Base-by-base conservation (phyloP, 2,329 filamentous ascomycete species). In the Blastomyces gilchristii region DNA sequence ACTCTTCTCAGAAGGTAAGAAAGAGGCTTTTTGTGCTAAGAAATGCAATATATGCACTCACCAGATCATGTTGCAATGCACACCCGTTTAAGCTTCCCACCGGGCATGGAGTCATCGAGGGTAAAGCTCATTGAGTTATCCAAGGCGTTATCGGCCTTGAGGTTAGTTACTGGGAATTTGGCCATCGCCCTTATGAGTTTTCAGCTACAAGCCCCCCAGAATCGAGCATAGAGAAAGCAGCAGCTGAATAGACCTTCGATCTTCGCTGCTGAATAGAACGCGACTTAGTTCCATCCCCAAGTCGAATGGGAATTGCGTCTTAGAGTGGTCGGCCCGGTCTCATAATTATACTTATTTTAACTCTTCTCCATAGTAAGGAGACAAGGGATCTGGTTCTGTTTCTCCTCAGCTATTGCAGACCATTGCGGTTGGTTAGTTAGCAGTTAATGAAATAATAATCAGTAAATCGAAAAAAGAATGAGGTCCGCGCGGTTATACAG, bases 51-150 rank as follows among this genome's bases (percentile, higher is more conserved):
- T 56, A 3, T 12, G n/a, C n/a, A n/a, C 53, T 34, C 34, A 57
- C 53, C 53, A 57, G 53, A 57, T 57, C 53, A 57, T 16, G 34
- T 39, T 57, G 54, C 54, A 57, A 9, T 57, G 34, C 3, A 22
- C n/a, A 22, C n/a, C 1, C 18, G 12, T 34, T 25, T 37, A 14
- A 25, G 12, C n/a, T 14, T 8, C 8, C 7, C 45, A 22, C 9
- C 6, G 34, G n/a, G 1, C n/a, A 9, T 41, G 34, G 54, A 25
- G 5, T 41, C 54, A 22, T 41, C 6, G 54, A 57, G 54, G 54
- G 16, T 39, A n/a, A 57, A 57, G 54, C 31, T 18, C 54, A 57
- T 37, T 11, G 54, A 41, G 34, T 57, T 9, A 8, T 57, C 54
- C 11, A 41, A 37, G 54, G 54, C 5, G 25, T 39, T 57, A 9